Conservation (phyloP, 2,329 filamentous ascomycete genomes). For the Beauveria varroae region DNA sequence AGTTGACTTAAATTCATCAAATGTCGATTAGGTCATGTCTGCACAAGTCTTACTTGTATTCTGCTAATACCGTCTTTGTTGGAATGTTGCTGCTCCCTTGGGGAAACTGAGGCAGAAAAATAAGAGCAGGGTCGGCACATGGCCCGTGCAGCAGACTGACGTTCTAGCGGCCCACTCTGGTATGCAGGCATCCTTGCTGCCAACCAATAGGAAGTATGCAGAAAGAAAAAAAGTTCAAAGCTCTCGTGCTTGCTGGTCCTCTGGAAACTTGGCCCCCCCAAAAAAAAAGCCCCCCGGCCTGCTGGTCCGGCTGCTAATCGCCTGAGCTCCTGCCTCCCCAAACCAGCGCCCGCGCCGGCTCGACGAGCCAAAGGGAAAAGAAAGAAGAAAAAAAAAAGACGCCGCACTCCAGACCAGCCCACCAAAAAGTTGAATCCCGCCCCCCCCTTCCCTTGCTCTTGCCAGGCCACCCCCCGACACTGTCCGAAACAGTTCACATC, state of each 20-base stretch:
- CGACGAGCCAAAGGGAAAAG: not conserved
- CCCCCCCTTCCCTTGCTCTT: conserved; percentile 7
- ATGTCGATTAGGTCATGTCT: not conserved
- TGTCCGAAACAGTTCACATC: conserved; percentile 6
- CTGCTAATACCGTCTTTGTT: not conserved
- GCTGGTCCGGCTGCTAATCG: not conserved
- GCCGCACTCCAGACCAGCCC: conserved; percentile 1
- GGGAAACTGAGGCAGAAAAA: not conserved
- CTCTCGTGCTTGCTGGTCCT: conserved; percentile 23
- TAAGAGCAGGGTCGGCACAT: conserved; percentile 12
- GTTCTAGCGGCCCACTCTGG: conserved; percentile 27
- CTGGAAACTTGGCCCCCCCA: not conserved
- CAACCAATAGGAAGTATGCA: conserved; percentile 26
- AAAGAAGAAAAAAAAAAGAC: conserved; percentile 13
- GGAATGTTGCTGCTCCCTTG: conserved; percentile 3
- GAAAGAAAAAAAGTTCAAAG: conserved; percentile 31
- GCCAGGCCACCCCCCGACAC: not conserved
- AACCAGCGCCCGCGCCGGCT: not conserved
- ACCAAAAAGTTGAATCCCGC: conserved; percentile 9
- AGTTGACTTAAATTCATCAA: too few relatives aligned
- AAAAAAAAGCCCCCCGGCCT: not conserved
- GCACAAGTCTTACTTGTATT: too few relatives aligned
- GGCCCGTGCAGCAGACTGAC: conserved; percentile 19
- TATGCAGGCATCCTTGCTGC: conserved; percentile 25
- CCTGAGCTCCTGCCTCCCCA: conserved; percentile 7